phyloP scores from a whole-genome alignment of 2,329 filamentous ascomycete species.

The Hymenoscyphus occultus region DNA sequence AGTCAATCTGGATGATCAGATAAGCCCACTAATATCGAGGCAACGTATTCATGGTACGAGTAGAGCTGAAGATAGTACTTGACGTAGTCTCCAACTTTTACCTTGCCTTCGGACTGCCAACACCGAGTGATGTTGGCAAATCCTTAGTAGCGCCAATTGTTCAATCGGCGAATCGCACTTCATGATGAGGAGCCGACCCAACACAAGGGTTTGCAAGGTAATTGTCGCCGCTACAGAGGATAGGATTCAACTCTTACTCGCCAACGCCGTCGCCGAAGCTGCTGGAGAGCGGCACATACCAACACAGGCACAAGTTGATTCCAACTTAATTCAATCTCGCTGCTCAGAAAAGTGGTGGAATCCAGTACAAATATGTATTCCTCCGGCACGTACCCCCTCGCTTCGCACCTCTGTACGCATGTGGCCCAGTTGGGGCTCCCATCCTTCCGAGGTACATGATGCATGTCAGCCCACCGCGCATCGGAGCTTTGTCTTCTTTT shows the following conservation, averaged over 20 bases:
- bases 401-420: conserved; percentile 1
- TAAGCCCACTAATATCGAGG: too few species aligned
- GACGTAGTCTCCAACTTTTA: too few species aligned
- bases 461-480: conserved; percentile 2
- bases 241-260: neutral
- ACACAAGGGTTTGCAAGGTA: too few species aligned
- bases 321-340: neutral
- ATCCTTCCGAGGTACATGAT: conserved; percentile 4
- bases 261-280: neutral
- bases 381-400: neutral
- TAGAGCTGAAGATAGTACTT: too few species aligned
- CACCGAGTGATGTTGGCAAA: too few species aligned
- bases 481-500: neutral
- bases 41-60: too few species aligned
- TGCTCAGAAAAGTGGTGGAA: neutral
- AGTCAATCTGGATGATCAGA: too few species aligned
- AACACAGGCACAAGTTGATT: neutral
- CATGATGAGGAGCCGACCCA: too few species aligned
- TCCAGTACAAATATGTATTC: neutral
- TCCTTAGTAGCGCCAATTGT: too few species aligned
- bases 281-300: neutral
- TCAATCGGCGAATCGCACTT: too few species aligned
- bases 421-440: neutral
- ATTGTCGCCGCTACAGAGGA: too few species aligned
- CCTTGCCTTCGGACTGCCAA: too few species aligned